Base-by-base conservation (phyloP, 768 basidiomycete genomes). In the Chlorophyllum brunneum region DNA sequence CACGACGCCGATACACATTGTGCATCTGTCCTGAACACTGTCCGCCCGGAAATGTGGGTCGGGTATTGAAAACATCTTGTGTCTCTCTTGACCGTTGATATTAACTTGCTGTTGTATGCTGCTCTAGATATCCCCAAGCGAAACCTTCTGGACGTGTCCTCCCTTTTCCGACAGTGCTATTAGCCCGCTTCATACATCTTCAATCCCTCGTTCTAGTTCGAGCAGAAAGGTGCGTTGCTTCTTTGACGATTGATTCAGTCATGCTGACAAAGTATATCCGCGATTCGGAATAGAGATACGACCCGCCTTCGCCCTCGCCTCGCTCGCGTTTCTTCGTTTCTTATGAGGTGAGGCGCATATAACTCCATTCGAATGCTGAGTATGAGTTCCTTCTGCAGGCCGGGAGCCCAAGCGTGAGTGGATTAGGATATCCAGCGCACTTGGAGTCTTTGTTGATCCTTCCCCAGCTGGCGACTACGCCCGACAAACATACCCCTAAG, bases 311-410 rank as follows among this genome's bases (percentile, higher is more conserved):
- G 1, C 27, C 43, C n/a, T 33, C 43, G 11, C 27, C 43, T 39
- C 42, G 3, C 9, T 1, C 42, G 4, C 18, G 29, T 16, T 43
- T 30, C 18, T 13, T 16, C 6, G 13, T 9, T 20, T 40, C 18
- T 16, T 18, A 16, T 46, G 20, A 39, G 37, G 51, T 53, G 30
- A 30, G 41, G n/a, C 33, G 51, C 51, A 53, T 46, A 45, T 53
- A 53, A 22, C 16, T 2, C 29, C 26, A 29, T 36, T 24, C 4
- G 41, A 33, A 2, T 15, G 16, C 23, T 49, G 27, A 11, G 11
- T 16, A 16, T 16, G 29, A 27, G 36, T 5, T 36, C 18, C 4
- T n/a, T 24, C 2, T 11, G 26, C 10, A 48, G 47, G 1, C n/a
- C 10, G 37, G 27, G n/a, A 38, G 23, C 34, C 7, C 16, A 18